Evolutionary conservation across 345 rosid genomes (phyloP).

Genomic region (Citropsis articulata): DNA sequence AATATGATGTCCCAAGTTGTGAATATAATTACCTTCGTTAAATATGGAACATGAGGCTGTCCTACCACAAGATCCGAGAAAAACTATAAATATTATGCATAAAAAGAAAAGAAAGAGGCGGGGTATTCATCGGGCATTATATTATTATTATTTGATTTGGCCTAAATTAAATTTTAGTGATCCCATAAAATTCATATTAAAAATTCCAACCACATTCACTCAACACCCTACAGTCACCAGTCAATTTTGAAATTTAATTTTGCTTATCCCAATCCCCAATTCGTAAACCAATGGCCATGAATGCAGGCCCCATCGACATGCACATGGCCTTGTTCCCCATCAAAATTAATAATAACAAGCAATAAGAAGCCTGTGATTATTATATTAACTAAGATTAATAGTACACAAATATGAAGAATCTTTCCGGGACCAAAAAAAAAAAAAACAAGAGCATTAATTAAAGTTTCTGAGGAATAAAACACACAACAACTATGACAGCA

Average conservation of each 20-base stretch:
- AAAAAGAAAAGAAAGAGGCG: not conserved
- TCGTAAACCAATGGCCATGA: slow-evolving; percentile 29
- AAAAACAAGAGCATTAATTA: slow-evolving; percentile 15
- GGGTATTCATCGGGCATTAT: not conserved
- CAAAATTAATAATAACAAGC: not conserved
- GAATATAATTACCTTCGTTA: not conserved
- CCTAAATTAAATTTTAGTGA: slow-evolving; percentile 19
- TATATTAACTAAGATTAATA: not conserved
- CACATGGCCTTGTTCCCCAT: slow-evolving; percentile 69
- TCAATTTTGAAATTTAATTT: not conserved
- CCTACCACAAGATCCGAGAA: slow-evolving; percentile 34
- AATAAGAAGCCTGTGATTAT: not conserved
- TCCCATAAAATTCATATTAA: slow-evolving; percentile 17
- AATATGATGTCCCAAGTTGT: not conserved
- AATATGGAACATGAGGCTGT: slow-evolving; percentile 18
- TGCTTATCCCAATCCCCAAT: slow-evolving; percentile 1
- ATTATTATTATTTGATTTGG: not conserved
- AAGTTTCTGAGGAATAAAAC: slow-evolving; percentile 30
- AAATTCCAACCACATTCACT: slow-evolving; percentile 16
- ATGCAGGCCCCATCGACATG: slow-evolving; percentile 41
- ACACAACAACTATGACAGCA: slow-evolving; percentile 33
- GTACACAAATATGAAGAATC: slow-evolving; percentile 28
- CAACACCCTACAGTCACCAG: slow-evolving; percentile 16
- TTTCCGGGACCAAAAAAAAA: not conserved
- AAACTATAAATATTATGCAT: not conserved